Conservation (phyloP, 306 rosid species). For the Fragaria ananassa region DNA sequence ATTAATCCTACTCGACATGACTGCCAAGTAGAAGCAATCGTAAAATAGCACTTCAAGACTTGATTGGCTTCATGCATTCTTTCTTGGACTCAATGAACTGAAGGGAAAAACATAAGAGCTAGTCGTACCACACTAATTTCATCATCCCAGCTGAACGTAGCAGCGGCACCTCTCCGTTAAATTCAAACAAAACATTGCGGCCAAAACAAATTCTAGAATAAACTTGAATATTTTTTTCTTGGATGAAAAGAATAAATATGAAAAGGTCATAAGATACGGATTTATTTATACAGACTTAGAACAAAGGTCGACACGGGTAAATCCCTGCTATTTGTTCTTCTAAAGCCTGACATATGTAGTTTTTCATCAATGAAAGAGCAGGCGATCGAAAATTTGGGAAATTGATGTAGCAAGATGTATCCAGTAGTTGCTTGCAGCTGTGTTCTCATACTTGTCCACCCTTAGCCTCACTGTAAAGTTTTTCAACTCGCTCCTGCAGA, state of each 20-base stretch:
- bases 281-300: background rate
- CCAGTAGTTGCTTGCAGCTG: background rate
- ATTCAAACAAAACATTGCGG: too few relatives aligned
- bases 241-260: background rate
- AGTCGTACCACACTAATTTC: too few relatives aligned
- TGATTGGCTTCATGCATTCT: background rate
- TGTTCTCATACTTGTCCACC: constrained; percentile 31
- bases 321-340: background rate
- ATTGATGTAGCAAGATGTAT: constrained; percentile 17
- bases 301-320: background rate
- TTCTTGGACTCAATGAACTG: background rate
- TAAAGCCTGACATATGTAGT: background rate
- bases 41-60: too few relatives aligned
- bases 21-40: too few relatives aligned
- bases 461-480: constrained; percentile 65
- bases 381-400: background rate
- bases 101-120: too few relatives aligned
- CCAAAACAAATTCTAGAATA: too few relatives aligned
- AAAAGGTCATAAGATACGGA: background rate
- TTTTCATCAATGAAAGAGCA: background rate
- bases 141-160: too few relatives aligned
- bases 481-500: constrained; percentile 62
- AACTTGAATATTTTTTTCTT: background rate
- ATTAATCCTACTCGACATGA: too few relatives aligned
- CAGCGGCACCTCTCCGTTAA: too few relatives aligned